Percentiles rank a stretch among this genome's conserved stretches.
phyloP scores from a whole-genome alignment of 2,329 filamentous ascomycete genomes.

The Verticillium isaacii region DNA sequence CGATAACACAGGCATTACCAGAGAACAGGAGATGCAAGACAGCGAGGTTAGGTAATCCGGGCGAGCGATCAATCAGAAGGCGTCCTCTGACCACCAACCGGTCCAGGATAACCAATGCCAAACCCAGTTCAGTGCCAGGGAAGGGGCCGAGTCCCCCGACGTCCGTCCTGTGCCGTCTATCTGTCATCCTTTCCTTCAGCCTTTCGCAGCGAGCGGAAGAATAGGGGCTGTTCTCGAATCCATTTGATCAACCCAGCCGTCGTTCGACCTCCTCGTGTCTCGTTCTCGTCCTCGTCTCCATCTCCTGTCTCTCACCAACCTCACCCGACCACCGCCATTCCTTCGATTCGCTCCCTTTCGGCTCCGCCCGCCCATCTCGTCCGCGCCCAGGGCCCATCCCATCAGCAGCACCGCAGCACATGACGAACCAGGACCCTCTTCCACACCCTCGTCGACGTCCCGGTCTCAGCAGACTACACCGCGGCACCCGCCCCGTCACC shows the following conservation, averaged over 20 bases:
- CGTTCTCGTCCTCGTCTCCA: not conserved
- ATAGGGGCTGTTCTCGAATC: not conserved
- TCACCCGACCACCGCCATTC: not conserved
- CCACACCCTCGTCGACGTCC: not conserved
- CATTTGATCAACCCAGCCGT: not conserved
- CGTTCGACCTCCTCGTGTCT: not conserved
- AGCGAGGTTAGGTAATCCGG: not conserved
- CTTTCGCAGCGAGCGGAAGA: not conserved
- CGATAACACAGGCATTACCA: not conserved
- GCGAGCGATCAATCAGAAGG: not conserved
- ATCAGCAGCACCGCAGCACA: not conserved
- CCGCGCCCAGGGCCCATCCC: not conserved
- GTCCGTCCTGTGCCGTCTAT: not conserved
- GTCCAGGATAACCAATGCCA: too few relatives aligned
- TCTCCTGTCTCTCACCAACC: not conserved
- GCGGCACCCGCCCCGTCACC: not conserved
- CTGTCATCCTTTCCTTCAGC: not conserved
- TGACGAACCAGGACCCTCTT: not conserved
- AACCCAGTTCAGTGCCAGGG: not conserved
- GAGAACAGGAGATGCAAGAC: not conserved
- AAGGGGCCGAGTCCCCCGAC: not conserved
- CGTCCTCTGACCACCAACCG: not conserved
- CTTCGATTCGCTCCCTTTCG: not conserved
- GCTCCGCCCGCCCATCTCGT: not conserved
- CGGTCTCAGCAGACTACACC: not conserved